phyloP scores from a whole-genome alignment of 768 basidiomycete genomes.

The Termitomyces sp. region DNA sequence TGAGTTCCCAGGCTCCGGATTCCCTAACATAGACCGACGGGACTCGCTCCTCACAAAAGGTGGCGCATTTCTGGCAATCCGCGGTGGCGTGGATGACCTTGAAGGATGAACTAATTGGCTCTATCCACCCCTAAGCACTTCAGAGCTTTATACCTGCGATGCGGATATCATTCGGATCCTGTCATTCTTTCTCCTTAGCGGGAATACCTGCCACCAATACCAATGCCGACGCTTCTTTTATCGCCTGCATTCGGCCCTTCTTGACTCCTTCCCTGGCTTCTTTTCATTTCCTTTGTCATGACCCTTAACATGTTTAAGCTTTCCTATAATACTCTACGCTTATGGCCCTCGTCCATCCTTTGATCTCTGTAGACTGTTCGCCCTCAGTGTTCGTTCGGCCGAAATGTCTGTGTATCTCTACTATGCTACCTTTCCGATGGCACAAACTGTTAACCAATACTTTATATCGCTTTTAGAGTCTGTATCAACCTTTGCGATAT shows the following conservation, averaged over 20 bases:
- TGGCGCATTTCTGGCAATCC: conserved; percentile 16
- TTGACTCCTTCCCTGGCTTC: neutral
- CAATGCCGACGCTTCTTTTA: neutral
- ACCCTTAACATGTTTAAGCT: neutral
- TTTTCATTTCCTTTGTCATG: neutral
- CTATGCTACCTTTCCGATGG: neutral
- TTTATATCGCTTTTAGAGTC: neutral
- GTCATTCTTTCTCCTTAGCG: conserved; percentile 1
- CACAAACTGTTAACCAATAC: neutral
- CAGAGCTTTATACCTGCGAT: neutral
- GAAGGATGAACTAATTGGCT: conserved; percentile 4
- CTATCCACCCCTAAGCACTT: neutral
- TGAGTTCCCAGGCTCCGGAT: conserved; percentile 7
- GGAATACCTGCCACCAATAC: conserved; percentile 6
- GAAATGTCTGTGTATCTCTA: neutral
- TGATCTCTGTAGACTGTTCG: neutral
- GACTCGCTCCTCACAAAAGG: conserved; percentile 10
- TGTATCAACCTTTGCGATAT: neutral
- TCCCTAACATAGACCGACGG: conserved; percentile 2
- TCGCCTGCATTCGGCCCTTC: neutral
- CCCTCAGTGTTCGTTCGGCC: neutral
- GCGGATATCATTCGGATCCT: neutral
- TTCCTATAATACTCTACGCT: neutral
- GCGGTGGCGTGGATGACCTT: conserved; percentile 5
- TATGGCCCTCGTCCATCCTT: neutral